Evolutionary conservation across 2,329 filamentous ascomycete species (phyloP), one percentile per base, ranked within the genome.

Genomic region (Pyrenophora teres): DNA sequence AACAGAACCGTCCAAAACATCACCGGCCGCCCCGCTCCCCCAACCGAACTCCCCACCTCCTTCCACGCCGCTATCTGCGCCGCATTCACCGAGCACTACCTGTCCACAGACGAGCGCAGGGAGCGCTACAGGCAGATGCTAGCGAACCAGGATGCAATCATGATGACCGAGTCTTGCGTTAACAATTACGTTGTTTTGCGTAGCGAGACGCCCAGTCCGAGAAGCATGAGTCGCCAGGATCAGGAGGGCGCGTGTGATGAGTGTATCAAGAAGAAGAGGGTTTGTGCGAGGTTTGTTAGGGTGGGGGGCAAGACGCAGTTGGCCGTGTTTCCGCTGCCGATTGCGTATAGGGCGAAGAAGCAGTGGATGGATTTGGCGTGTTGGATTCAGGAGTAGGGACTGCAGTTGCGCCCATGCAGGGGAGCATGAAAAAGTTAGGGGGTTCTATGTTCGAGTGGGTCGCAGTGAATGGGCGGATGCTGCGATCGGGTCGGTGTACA

Each of bases 301-400:
- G 23, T 19, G 0, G 9, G 15, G 1, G 7, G 5, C 3, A 3
- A n/a, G 5, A 38, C 25, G 2, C 27, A 9, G n/a, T 16, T 52
- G 5, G 49, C 5, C 3, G 37, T 49, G 19, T 18, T 37, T 25
- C 39, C 52, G 8, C n/a, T 54, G 8, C 52, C 52, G 21, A 1
- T 3, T 0, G 1, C 13, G n/a, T 13, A 25, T 3, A 36, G 32
- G 9, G 25, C 2, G 31, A 13, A 13, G 19, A 16, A 35, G 31
- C 21, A 10, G 8, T 9, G 6, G 19, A 21, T 18, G 19, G 31
- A 36, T 5, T 12, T 35, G 19, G 6, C 19, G n/a, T 23, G 3
- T n/a, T 19, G n/a, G 27, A 9, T 30, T 30, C 27, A 30, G 10
- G 10, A 30, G 27, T 30, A 30, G 27, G 27, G 27, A 9, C 12